Base-by-base conservation (phyloP, 2,329 filamentous ascomycete genomes). In the Thielaviopsis ethacetica region DNA sequence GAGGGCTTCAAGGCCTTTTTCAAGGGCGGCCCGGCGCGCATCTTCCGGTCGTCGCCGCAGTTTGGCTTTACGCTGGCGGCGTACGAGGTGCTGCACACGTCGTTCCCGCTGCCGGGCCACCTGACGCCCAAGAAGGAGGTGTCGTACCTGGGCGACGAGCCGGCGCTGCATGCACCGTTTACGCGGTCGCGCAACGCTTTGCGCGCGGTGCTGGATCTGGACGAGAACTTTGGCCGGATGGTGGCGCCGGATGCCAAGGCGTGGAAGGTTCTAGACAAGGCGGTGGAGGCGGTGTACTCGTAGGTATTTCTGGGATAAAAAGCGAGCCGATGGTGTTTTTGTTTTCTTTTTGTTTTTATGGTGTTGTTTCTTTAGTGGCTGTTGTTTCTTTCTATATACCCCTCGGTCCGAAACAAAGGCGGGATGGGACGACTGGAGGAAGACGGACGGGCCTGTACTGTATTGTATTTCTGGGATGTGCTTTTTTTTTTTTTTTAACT, bases 1-100 rank as follows among this genome's bases (percentile, higher is more conserved):
- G 93, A 98, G 72, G 93, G 93, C 12, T 91, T 96, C 80, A 82
- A 80, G 63, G 93, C 93, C 26, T 98, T 98, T 78, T 98, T 97
- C 84, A 97, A 97, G 78, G 93, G 93, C 65, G 93, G 93, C 1
- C 91, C 91, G 1, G 93, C 93, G 9, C 88, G 93, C 76, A 94
- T 98, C 67, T 73, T 97, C 70, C 86, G 93, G 67, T 96, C 90
- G 0, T 96, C 90, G 13, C 93, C 93, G 17, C 93, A 98, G 70
- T 98, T 98, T 70, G 93, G 93, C 64, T 97, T 97, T 76, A 98
- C 93, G 0, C 82, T 98, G 24, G 93, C 93, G 3, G 87, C 88
- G 51, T 98, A 97, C 71, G 93, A 98, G 72, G 79, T 98, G 44
- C 76, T 98, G 56, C 90, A 96, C 73, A 86, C 77, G 62, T 83